Conservation (phyloP, 1,284 basidiomycete genomes). For the Boletus sp. region DNA sequence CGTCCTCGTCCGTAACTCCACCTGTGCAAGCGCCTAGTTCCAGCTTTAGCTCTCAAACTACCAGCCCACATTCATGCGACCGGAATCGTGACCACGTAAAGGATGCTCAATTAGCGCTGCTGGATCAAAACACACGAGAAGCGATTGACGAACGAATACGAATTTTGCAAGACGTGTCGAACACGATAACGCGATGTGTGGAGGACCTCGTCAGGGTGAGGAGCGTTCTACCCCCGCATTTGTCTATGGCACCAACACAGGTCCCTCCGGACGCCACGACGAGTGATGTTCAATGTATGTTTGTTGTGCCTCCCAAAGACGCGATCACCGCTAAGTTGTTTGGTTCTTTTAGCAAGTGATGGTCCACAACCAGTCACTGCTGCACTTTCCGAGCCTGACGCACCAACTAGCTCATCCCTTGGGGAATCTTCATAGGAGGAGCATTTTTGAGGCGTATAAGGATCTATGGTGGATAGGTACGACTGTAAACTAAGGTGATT, state of each 20-base stretch:
- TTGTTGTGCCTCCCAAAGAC: background rate
- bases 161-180: constrained; percentile 71
- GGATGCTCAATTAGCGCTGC: constrained; percentile 53
- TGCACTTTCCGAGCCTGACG: constrained; percentile 1
- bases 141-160: constrained; percentile 80
- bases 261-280: background rate
- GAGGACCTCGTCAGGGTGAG: constrained; percentile 74
- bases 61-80: constrained; percentile 13
- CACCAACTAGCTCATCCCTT: background rate
- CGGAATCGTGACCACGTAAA: constrained; percentile 39
- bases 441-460: background rate
- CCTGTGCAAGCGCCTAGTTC: background rate
- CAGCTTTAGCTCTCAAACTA: background rate
- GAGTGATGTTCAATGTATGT: constrained; percentile 16
- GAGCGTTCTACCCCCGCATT: constrained; percentile 55
- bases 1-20: background rate
- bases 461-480: constrained; percentile 6
- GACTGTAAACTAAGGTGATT: background rate
- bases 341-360: constrained; percentile 4
- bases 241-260: constrained; percentile 3
- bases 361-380: background rate
- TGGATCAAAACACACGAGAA: constrained; percentile 67
- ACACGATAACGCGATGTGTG: constrained; percentile 62
- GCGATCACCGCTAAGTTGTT: constrained; percentile 5
- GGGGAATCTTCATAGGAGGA: constrained; percentile 3